Conservation (phyloP, 768 basidiomycete genomes). For the Dacryopinax primogenitus region DNA sequence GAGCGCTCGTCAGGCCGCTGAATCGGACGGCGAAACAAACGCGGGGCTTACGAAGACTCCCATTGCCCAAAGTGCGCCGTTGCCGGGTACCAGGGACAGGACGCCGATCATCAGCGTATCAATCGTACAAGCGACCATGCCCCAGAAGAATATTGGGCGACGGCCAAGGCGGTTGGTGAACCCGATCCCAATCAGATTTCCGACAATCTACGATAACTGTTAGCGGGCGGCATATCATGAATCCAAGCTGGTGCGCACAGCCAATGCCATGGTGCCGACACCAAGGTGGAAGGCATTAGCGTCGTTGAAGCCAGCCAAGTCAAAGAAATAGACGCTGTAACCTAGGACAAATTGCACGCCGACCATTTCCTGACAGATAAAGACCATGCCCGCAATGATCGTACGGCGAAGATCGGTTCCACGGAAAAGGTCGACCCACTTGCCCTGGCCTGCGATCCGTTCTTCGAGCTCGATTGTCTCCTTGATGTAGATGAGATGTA, state of each 20-base stretch:
- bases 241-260: background rate
- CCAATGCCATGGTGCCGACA: constrained; percentile 10
- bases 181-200: background rate
- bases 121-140: constrained; percentile 9
- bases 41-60: constrained; percentile 4
- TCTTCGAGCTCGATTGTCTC: constrained; percentile 29
- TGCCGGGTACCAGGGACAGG: background rate
- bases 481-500: constrained; percentile 25
- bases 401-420: constrained; percentile 26
- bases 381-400: constrained; percentile 25
- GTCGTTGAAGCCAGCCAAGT: constrained; percentile 20
- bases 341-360: constrained; percentile 18
- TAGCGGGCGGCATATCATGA: background rate
- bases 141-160: constrained; percentile 1
- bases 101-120: constrained; percentile 10
- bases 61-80: constrained; percentile 11
- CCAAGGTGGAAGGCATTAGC: constrained; percentile 18
- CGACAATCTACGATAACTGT: background rate
- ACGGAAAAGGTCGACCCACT: constrained; percentile 25
- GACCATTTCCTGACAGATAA: constrained; percentile 22
- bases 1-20: background rate
- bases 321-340: constrained; percentile 17
- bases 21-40: background rate
- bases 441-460: constrained; percentile 23
- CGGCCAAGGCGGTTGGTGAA: constrained; percentile 10